Percentiles rank a stretch among this genome's conserved stretches.
These are phyloP conservation scores for Penicillium desertorum DNA, from an alignment of 495 filamentous ascomycete species.

Conservation along the genomic window DNA sequence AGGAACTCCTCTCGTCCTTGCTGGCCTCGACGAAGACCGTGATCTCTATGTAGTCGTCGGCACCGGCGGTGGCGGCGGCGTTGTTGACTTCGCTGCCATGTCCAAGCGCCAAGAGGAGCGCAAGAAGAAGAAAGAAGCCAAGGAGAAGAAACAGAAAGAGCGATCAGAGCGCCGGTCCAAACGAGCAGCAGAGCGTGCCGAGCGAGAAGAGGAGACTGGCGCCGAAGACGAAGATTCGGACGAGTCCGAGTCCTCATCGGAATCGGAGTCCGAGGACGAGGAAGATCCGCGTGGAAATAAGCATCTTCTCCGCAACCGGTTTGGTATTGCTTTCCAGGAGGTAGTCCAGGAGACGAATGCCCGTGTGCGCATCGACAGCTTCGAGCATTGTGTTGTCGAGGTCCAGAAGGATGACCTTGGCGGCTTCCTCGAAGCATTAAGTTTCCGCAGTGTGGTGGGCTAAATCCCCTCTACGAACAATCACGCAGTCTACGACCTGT, in stretches of 20 bases:
- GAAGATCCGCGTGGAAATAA: constrained; percentile 53
- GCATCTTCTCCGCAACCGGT: constrained; percentile 76
- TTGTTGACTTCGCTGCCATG: constrained; percentile 60
- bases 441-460: constrained; percentile 87
- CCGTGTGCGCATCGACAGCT: constrained; percentile 88
- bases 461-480: constrained; percentile 37
- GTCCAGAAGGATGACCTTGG: constrained; percentile 92
- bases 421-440: constrained; percentile 87
- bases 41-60: constrained; percentile 91
- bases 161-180: constrained; percentile 57
- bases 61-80: constrained; percentile 69
- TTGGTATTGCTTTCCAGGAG: constrained; percentile 94
- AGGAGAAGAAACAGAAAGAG: constrained; percentile 59
- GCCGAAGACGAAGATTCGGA: constrained; percentile 59
- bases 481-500: constrained; percentile 34
- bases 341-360: constrained; percentile 90
- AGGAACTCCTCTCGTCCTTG: constrained; percentile 84
- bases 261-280: constrained; percentile 61
- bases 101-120: constrained; percentile 65
- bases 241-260: constrained; percentile 58
- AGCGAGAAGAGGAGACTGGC: constrained; percentile 52
- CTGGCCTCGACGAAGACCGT: constrained; percentile 80
- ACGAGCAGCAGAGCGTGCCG: constrained; percentile 44
- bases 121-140: constrained; percentile 58
- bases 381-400: constrained; percentile 96